Evolutionary conservation across 2,329 filamentous ascomycete species (phyloP).

Genomic region (Scedosporium apiospermum): DNA sequence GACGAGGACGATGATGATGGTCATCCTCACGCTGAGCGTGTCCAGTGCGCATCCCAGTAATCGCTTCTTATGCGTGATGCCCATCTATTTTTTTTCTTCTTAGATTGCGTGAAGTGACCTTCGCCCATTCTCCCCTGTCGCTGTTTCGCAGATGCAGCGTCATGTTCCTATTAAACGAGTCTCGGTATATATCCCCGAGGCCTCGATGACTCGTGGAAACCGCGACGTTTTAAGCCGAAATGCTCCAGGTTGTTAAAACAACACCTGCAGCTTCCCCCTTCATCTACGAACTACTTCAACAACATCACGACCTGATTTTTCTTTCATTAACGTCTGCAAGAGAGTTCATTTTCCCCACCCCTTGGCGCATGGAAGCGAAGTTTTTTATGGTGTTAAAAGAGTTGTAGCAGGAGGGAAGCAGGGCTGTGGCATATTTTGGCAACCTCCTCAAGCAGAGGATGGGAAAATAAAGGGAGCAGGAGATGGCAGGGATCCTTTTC

Average conservation of each 20-base stretch:
- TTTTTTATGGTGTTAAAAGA: not conserved
- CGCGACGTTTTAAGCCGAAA: too few relatives aligned
- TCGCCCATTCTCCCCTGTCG: too few relatives aligned
- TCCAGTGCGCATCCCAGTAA: constrained; percentile 86
- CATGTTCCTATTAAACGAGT: not conserved
- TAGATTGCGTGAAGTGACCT: not conserved
- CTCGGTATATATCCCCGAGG: too few relatives aligned
- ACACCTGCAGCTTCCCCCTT: too few relatives aligned
- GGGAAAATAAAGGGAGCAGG: not conserved
- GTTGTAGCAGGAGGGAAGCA: not conserved
- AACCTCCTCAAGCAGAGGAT: too few relatives aligned
- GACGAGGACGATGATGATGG: constrained; percentile 68
- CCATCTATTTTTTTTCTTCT: not conserved
- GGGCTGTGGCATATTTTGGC: too few relatives aligned
- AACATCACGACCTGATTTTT: too few relatives aligned
- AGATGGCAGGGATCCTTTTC: not conserved
- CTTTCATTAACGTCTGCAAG: too few relatives aligned
- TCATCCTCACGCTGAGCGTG: constrained; percentile 64
- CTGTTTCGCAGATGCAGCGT: not conserved
- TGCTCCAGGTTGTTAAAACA: too few relatives aligned
- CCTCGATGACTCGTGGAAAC: too few relatives aligned
- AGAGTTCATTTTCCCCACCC: too few relatives aligned
- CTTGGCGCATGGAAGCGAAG: not conserved
- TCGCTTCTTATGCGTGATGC: constrained; percentile 9
- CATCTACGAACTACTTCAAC: too few relatives aligned